These are phyloP conservation scores for Tricholomella constricta DNA, from an alignment of 768 basidiomycete genomes.

Conservation along the genomic window DNA sequence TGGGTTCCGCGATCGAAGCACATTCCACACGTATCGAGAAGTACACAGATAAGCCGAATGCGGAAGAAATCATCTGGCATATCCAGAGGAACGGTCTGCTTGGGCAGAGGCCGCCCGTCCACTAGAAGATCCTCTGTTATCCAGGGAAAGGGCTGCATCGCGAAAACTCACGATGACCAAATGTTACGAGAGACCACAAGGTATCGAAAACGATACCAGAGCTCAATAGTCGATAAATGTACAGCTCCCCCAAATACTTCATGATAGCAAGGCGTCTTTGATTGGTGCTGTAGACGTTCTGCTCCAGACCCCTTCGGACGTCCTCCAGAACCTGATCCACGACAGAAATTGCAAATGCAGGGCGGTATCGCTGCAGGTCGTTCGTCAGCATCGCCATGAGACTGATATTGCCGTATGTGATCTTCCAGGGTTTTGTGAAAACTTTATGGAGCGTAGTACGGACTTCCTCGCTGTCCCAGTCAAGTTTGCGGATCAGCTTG, in stretches of 20 bases:
- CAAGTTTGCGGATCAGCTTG: conserved; percentile 87
- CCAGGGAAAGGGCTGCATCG: not conserved
- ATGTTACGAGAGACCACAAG: conserved; percentile 92
- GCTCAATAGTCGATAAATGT: conserved; percentile 91
- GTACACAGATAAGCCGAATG: conserved; percentile 84
- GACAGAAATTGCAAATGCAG: conserved; percentile 82
- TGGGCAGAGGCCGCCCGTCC: conserved; percentile 86
- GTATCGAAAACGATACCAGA: conserved; percentile 92
- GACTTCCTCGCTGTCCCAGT: conserved; percentile 83
- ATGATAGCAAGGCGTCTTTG: conserved; percentile 90
- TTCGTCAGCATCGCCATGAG: conserved; percentile 93
- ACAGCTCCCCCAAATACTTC: conserved; percentile 96
- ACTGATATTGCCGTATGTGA: conserved; percentile 88
- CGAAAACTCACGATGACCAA: conserved; percentile 83
- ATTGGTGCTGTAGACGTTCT: conserved; percentile 93
- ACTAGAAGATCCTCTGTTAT: conserved; percentile 46
- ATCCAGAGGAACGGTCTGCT: conserved; percentile 74
- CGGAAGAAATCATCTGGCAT: conserved; percentile 98
- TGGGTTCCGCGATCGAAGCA: conserved; percentile 95
- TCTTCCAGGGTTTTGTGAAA: conserved; percentile 98
- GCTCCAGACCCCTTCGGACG: conserved; percentile 86
- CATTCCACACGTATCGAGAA: conserved; percentile 95
- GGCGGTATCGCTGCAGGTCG: conserved; percentile 91
- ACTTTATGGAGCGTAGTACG: conserved; percentile 75
- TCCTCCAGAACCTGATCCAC: conserved; percentile 97